These are phyloP conservation scores for Alternaria dauci DNA, from an alignment of 2,329 filamentous ascomycete genomes.

Conservation along the genomic window DNA sequence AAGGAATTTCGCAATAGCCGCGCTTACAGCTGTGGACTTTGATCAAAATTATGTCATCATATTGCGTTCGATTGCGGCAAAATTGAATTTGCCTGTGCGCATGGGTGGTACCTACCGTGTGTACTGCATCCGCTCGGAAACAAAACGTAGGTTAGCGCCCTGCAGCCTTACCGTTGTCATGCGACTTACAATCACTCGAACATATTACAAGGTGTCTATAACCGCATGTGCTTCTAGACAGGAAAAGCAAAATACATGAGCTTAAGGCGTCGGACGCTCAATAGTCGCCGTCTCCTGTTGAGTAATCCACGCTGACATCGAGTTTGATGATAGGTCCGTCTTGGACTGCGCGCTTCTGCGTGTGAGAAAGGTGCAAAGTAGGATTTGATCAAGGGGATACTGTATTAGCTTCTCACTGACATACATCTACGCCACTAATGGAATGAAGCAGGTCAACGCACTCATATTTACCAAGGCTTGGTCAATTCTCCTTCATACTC, in stretches of 20 bases:
- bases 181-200: neutral
- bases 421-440: neutral
- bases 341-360: neutral
- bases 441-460: neutral
- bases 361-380: neutral
- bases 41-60: neutral
- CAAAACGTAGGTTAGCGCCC: neutral
- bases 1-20: neutral
- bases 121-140: neutral
- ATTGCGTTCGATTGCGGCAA: neutral
- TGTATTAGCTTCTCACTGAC: neutral
- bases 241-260: neutral
- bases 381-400: neutral
- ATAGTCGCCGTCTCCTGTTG: neutral
- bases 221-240: neutral
- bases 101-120: neutral
- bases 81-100: neutral
- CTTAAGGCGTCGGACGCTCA: neutral
- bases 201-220: neutral
- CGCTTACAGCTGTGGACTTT: neutral
- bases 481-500: neutral
- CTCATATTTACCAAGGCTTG: neutral
- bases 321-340: neutral
- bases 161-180: constrained; percentile 14
- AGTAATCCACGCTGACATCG: neutral